Evolutionary conservation across 2,329 filamentous ascomycete species (phyloP).

Genomic region (Stemphylium beticola): DNA sequence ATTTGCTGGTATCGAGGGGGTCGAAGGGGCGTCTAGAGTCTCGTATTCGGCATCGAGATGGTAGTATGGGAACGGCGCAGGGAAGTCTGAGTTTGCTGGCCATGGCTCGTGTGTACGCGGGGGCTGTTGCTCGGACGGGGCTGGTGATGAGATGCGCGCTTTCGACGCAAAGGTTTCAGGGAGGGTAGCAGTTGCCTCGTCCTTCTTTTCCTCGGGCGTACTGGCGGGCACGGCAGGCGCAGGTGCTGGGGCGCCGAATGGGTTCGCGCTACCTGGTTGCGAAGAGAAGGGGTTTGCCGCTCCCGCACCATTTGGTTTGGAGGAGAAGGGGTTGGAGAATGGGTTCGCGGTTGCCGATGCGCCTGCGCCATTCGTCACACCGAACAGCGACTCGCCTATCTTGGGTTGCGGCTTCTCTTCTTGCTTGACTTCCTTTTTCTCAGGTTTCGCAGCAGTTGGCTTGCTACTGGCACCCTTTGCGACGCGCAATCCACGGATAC

Average conservation of each 20-base stretch:
- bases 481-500: slow-evolving; percentile 70
- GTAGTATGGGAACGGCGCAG: slow-evolving; percentile 74
- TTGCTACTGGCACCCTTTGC: slow-evolving; percentile 45
- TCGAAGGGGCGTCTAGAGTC: slow-evolving; percentile 69
- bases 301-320: slow-evolving; percentile 44
- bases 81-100: slow-evolving; percentile 71
- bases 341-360: slow-evolving; percentile 34
- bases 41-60: slow-evolving; percentile 93
- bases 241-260: slow-evolving; percentile 53
- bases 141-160: slow-evolving; percentile 57
- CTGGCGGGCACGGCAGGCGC: slow-evolving; percentile 33
- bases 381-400: slow-evolving; percentile 74
- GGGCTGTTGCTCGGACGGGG: slow-evolving; percentile 45
- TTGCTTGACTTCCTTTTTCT: slow-evolving; percentile 27
- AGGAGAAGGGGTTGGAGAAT: slow-evolving; percentile 66
- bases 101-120: slow-evolving; percentile 69
- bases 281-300: slow-evolving; percentile 64
- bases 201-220: slow-evolving; percentile 24
- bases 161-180: slow-evolving; percentile 79
- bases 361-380: slow-evolving; percentile 57
- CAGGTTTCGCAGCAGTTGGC: slow-evolving; percentile 17
- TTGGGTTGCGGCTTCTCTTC: slow-evolving; percentile 51
- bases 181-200: slow-evolving; percentile 58
- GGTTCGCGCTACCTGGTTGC: slow-evolving; percentile 26
- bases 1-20: slow-evolving; percentile 57